Evolutionary conservation across 768 basidiomycete species (phyloP), one percentile per base, ranked within the genome.

Genomic region (Calocybe cyanea): DNA sequence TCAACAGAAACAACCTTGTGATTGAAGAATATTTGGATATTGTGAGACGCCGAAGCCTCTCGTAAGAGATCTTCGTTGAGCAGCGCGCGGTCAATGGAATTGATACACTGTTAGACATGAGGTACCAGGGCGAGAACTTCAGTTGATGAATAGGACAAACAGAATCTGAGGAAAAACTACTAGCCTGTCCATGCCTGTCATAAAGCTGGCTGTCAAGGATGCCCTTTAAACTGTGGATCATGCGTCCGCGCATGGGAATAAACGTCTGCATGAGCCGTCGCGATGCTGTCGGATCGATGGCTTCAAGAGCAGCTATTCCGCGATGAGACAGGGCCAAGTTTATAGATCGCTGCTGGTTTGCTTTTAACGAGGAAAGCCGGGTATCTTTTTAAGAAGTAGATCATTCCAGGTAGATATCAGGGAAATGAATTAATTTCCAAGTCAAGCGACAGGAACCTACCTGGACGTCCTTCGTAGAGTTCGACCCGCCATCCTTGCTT

Each of bases 281-380:
- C 19, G 87, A 80, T 52, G 81, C 69, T 30, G 71, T 76, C 33
- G 81, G 71, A 67, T 94, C 87, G 52, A 99, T 78, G 43, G 83
- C 80, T 57, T 84, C 75, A 37, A 98, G 71, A 35, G 94, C 95
- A 57, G 85, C 81, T 46, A 98, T 85, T 52, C 94, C 95, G 35
- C 95, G 83, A 47, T 92, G 83, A 15, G 94, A 97, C 48, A 98
- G 91, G 20, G 93, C 94, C 44, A 98, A 75, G 69, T 98, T 98
- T 67, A 98, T 96, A 46, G 93, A 96, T 46, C 95, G 81, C 60
- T 89, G 87, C 58, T 82, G 79, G 21, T 76, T 67, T 44, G 69
- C 73, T 63, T 78, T 84, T 39, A 85, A 84, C 23, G 82, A 77
- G 23, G 83, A 76, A 41, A 87, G 74, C 36, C 90, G 83, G 55